Conservation (phyloP, 1,284 basidiomycete species). For the Heterobasidion occidentale region DNA sequence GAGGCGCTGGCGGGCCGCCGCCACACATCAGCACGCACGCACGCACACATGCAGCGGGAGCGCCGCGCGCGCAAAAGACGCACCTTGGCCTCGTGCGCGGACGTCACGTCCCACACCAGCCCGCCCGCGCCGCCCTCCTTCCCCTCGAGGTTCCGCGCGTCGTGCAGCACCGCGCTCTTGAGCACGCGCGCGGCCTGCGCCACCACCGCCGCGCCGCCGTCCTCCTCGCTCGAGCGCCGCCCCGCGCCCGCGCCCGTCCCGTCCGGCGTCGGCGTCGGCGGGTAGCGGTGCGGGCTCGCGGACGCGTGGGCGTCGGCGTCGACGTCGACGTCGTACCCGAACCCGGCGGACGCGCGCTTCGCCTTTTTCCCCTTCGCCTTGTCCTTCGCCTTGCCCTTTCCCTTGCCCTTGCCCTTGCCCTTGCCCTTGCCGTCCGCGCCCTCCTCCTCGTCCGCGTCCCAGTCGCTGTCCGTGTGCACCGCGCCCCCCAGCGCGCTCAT, state of each 20-base stretch:
- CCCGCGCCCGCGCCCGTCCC: not conserved
- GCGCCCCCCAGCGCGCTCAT: not conserved
- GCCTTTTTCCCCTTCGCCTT: conserved; percentile 14
- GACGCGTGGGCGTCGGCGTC: not conserved
- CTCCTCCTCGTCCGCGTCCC: conserved; percentile 10
- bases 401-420: not conserved
- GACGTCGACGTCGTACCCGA: not conserved
- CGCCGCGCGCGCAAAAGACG: not conserved
- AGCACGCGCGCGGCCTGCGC: conserved; percentile 55
- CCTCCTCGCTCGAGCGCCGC: conserved; percentile 8
- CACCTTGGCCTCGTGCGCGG: conserved; percentile 60
- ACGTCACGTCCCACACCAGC: conserved; percentile 44
- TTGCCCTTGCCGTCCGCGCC: conserved; percentile 1
- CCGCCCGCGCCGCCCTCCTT: conserved; percentile 26
- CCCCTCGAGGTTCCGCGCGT: conserved; percentile 63
- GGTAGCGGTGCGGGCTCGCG: conserved; percentile 27
- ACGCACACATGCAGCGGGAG: not conserved
- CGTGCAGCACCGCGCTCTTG: conserved; percentile 61
- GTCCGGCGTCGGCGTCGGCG: conserved; percentile 20
- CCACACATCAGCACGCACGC: too few species aligned
- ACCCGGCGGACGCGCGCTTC: not conserved
- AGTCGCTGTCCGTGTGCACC: not conserved
- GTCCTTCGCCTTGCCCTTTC: conserved; percentile 18
- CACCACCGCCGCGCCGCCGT: conserved; percentile 25
- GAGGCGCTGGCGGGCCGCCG: conserved; percentile 49